Percentiles rank a stretch among this genome's conserved stretches.
Conservation (phyloP, 2,329 filamentous ascomycete genomes). For the Lecanosticta acicola region DNA sequence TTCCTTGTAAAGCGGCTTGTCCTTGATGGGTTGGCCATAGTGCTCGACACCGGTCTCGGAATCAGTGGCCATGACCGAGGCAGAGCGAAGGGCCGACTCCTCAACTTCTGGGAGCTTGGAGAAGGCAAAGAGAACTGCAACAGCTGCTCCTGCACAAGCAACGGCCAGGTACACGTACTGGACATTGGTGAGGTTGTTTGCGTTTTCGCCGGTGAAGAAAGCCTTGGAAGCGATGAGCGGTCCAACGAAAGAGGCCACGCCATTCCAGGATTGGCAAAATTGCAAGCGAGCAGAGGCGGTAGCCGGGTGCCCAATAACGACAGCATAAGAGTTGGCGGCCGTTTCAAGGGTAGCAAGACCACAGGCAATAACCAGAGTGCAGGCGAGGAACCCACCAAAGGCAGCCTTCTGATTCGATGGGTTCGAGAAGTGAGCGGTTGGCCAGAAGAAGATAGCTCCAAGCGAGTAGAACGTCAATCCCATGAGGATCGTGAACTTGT, state of each 20-base stretch:
- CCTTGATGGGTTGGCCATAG: constrained; percentile 29
- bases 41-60: constrained; percentile 29
- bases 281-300: constrained; percentile 35
- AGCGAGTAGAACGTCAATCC: constrained; percentile 34
- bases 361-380: constrained; percentile 37
- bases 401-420: constrained; percentile 27
- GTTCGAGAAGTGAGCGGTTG: constrained; percentile 32
- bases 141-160: constrained; percentile 33
- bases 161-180: constrained; percentile 38
- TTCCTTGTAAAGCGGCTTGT: constrained; percentile 36
- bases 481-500: constrained; percentile 43
- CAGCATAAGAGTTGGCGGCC: constrained; percentile 37
- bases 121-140: constrained; percentile 35
- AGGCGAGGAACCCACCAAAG: constrained; percentile 36
- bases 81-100: constrained; percentile 21
- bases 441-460: constrained; percentile 38
- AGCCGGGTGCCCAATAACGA: constrained; percentile 35
- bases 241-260: constrained; percentile 37
- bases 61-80: constrained; percentile 25
- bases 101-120: constrained; percentile 35
- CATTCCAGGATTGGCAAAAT: constrained; percentile 38
- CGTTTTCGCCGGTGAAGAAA: constrained; percentile 34
- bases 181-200: constrained; percentile 33
- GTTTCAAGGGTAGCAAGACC: constrained; percentile 38
- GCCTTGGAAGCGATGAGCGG: constrained; percentile 37